Evolutionary conservation across 441 rosid genomes (phyloP), one percentile per base, ranked within the genome.

Genomic region (Francoa sonchifolia): DNA sequence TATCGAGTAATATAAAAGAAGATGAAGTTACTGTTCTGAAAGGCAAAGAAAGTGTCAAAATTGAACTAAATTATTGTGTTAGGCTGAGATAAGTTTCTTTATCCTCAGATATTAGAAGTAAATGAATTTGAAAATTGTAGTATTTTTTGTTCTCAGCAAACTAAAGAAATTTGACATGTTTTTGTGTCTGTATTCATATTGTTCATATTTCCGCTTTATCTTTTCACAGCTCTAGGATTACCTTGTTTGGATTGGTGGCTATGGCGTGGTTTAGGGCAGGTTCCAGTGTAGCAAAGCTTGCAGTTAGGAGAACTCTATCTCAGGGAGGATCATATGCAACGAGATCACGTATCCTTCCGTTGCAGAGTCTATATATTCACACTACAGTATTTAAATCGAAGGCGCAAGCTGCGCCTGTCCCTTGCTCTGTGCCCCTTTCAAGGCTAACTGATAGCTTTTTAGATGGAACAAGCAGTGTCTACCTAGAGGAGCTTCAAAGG

Each of bases 381-480:
- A 33, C 47, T 18, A 47, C 59, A 13, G 34, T 28, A 8, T 45
- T 55, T 31, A 47, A 36, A 47, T 39, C 39, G 2, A 55, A 46
- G 36, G 59, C 53, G 8, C 47, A 47, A 28, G 8, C 53, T 31
- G 47, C 47, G 23, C 59, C 59, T 14, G 46, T 55, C 19, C 58
- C 58, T 37, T 50, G 44, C 16, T 11, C 30, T 27, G 30, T 27
- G 30, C 30, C 30, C 10, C 85, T 89, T 16, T 85, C 96, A 15
- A 85, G 71, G 77, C 71, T 82, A 27, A 79, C 96, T 8, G 98
- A 89, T 52, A 82, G 78, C 44, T 89, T 89, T 71, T 48, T 89
- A 42, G 98, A 85, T 71, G 96, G 89, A 37, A 77, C 98, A 9
- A 86, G 95, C 46, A 86, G 96, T 50, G 95, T 86, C 0, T 90